A percentile compares a stretch with the other conserved stretches of the same genome.
Conservation (phyloP, 1,284 basidiomycete genomes). For the Irpex sp. region DNA sequence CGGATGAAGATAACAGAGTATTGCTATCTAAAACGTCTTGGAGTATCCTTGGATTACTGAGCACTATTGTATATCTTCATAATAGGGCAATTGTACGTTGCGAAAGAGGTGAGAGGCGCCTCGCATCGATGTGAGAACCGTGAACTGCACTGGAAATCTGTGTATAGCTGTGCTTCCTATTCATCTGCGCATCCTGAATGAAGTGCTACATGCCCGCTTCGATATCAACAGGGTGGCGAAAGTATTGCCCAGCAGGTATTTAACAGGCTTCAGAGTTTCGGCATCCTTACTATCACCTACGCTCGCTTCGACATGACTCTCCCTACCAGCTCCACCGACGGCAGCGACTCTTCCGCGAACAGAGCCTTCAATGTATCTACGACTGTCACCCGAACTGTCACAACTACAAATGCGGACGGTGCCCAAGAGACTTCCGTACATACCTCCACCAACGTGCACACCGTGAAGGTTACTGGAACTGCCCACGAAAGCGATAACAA, state of each 20-base stretch:
- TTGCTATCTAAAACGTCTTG: constrained; percentile 1
- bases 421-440: neutral
- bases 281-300: no score
- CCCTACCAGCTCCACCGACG: neutral
- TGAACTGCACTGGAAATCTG: no score
- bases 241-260: no score
- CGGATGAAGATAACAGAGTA: constrained; percentile 22
- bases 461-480: neutral
- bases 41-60: neutral
- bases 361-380: neutral
- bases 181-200: no score
- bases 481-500: neutral
- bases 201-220: no score
- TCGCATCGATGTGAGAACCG: no score
- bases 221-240: no score
- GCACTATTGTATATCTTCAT: neutral
- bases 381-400: neutral
- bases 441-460: neutral
- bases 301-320: neutral
- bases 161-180: no score
- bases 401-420: neutral
- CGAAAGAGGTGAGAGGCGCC: no score
- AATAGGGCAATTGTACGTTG: neutral
- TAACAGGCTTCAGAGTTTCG: no score
- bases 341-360: neutral